phyloP scores from a whole-genome alignment of 2,329 filamentous ascomycete genomes.

The Diaporthe caulivora region DNA sequence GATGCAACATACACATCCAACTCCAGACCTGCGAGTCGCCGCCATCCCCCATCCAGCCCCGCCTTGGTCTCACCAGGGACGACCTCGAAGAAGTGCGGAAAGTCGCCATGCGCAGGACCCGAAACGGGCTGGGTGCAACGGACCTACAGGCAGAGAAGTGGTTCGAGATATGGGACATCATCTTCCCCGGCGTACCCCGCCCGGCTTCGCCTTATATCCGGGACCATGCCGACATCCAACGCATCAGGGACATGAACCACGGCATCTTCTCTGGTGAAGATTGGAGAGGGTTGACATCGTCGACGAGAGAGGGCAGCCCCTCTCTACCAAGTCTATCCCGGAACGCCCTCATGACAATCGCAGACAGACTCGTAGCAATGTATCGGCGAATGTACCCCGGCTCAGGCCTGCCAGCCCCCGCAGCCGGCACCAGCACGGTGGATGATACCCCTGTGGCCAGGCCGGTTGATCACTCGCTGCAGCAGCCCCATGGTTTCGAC shows the following conservation, averaged over 20 bases:
- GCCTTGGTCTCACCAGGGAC: neutral
- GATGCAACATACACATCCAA: neutral
- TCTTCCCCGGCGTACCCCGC: neutral
- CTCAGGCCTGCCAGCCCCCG: neutral
- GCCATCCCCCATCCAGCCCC: neutral
- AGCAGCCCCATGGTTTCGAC: neutral
- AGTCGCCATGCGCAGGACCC: neutral
- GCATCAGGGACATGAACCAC: neutral
- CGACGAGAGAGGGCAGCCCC: neutral
- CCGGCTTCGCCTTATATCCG: neutral
- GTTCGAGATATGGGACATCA: slow-evolving; percentile 15
- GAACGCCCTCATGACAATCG: neutral
- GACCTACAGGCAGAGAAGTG: neutral
- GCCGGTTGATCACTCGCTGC: neutral
- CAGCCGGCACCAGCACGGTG: no score
- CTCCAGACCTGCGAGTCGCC: neutral
- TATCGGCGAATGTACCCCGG: neutral
- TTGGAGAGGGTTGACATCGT: neutral
- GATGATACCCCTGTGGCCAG: neutral
- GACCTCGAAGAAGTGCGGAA: neutral
- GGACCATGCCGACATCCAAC: neutral
- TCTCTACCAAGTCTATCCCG: neutral
- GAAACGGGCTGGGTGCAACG: no score
- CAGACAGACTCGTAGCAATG: neutral
- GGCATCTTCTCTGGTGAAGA: neutral